phyloP scores from a whole-genome alignment of 2,329 filamentous ascomycete species.

The Pestalotiopsis sp. region DNA sequence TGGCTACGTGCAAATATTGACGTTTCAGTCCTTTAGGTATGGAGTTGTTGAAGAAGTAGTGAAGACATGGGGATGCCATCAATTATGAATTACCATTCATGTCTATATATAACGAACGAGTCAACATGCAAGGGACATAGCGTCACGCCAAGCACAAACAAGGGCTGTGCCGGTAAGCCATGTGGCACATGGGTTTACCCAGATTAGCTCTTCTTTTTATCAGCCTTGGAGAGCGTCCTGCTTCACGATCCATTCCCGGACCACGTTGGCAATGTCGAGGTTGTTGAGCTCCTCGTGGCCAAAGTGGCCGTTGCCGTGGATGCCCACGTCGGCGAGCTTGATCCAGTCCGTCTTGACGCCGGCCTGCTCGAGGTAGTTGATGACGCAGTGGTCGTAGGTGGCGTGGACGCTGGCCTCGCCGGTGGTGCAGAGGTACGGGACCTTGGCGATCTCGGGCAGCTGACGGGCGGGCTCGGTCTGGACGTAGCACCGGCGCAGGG shows the following conservation, averaged over 20 bases:
- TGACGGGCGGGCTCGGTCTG: conserved; percentile 34
- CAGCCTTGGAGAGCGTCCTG: conserved; percentile 11
- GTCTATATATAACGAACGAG: not conserved
- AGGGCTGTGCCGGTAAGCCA: not conserved
- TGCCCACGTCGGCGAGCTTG: conserved; percentile 45
- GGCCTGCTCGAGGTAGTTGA: conserved; percentile 51
- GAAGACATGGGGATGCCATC: not conserved
- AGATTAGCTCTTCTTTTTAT: not conserved
- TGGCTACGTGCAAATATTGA: too few species aligned
- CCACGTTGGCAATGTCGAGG: conserved; percentile 67
- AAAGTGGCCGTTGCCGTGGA: conserved; percentile 56
- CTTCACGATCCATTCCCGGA: conserved; percentile 35
- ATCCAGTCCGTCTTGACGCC: conserved; percentile 47
- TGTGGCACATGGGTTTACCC: not conserved
- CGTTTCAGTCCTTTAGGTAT: too few species aligned
- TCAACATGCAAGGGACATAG: not conserved
- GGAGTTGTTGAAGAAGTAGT: too few species aligned
- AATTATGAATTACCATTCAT: not conserved
- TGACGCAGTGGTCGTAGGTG: conserved; percentile 56
- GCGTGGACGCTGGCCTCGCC: conserved; percentile 54
- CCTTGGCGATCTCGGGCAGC: conserved; percentile 45
- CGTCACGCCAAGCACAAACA: not conserved
- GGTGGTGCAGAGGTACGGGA: conserved; percentile 50
- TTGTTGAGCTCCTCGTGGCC: conserved; percentile 50
- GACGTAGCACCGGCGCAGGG: conserved; percentile 29